A percentile compares a stretch with the other conserved stretches of the same genome.
These are phyloP conservation scores for Saccharomycopsis sp. DNA, from an alignment of 805 yeast genomes.

Conservation along the genomic window DNA sequence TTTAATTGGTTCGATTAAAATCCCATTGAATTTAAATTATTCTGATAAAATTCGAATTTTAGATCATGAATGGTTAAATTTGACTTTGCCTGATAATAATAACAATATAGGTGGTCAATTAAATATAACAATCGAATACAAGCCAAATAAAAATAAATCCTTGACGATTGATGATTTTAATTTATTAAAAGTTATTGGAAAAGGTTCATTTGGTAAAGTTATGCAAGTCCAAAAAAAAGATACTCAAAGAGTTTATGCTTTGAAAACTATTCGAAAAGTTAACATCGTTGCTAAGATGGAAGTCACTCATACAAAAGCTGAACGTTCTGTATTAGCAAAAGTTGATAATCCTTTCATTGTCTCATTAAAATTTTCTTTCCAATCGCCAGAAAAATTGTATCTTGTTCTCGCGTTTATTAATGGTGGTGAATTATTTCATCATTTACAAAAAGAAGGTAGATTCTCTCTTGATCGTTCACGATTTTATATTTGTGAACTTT, in stretches of 20 bases:
- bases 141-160: conserved; percentile 58
- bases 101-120: conserved; percentile 38
- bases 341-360: conserved; percentile 94
- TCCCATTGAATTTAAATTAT: conserved; percentile 49
- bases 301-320: conserved; percentile 94
- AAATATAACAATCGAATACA: conserved; percentile 60
- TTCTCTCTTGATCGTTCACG: conserved; percentile 85
- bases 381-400: conserved; percentile 91
- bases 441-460: conserved; percentile 83
- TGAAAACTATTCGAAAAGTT: conserved; percentile 88
- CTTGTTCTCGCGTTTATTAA: conserved; percentile 87
- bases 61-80: conserved; percentile 53
- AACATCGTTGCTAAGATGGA: conserved; percentile 92
- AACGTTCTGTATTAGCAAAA: conserved; percentile 88
- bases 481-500: conserved; percentile 88
- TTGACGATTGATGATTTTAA: conserved; percentile 85
- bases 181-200: conserved; percentile 89
- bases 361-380: conserved; percentile 92
- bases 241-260: conserved; percentile 88
- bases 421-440: conserved; percentile 95
- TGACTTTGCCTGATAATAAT: conserved; percentile 21
- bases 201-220: conserved; percentile 97
- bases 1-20: conserved; percentile 62
- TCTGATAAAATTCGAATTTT: conserved; percentile 50
- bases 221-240: conserved; percentile 98